Base-by-base conservation (phyloP, 495 filamentous ascomycete species). In the Podospora pseudopauciseta region DNA sequence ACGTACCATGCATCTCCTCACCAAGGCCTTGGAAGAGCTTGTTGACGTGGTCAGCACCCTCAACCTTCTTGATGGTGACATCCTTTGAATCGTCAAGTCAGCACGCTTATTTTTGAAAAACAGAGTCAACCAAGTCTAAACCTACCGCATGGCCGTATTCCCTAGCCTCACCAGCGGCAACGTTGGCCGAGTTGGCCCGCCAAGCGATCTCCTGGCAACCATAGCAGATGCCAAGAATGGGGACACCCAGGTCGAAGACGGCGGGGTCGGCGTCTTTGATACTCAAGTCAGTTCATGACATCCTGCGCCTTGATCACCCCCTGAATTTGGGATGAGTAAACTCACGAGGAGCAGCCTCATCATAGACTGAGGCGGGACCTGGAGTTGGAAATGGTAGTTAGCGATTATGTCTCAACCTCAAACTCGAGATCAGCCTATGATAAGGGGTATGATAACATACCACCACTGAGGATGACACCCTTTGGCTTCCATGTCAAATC, bases 401-500 rank as follows among this genome's bases (percentile, higher is more conserved):
- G 19, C 13, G 11, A 13, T 60, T 32, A 26, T 57, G n/a, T 32
- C 34, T 57, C 4, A 49, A 49, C 67, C 3, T 68, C 39, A 49
- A 49, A 49, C 7, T 49, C 39, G 18, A 49, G 39, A 49, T 49
- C 7, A 49, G 39, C 39, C 39, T 2, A 13, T 32, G 39, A 49
- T 49, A 49, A 49, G 39, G 39, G 13, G 39, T 49, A 49, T 49
- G 9, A 49, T 49, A 49, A 49, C 39, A 49, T 59, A 49, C 92
- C 90, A 63, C 91, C 92, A 18, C 89, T 92, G 19, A 94, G 83
- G 59, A 92, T 89, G 69, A 93, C 85, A 73, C 93, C 93, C 77
- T 91, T 92, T 19, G 94, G 94, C 72, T 86, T 91, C 84, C 85
- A 97, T 27, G 81, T 71, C 15, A 98, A 85, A 60, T 96, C 91